Conservation (phyloP, 2,329 filamentous ascomycete species). For the Aureobasidium namibiae region DNA sequence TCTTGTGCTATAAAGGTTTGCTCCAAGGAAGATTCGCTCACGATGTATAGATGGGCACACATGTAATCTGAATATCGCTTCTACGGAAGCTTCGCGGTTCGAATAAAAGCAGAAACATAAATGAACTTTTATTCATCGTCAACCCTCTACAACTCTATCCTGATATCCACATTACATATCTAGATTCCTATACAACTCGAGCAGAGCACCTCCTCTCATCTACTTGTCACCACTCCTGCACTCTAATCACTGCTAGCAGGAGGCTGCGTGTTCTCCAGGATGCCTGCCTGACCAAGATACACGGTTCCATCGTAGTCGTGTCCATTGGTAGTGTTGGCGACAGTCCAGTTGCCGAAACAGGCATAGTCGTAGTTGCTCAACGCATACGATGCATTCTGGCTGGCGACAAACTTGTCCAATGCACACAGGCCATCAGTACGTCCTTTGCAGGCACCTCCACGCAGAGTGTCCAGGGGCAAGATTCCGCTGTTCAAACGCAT, state of each 20-base stretch:
- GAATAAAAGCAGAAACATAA: too few relatives aligned
- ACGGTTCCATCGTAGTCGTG: slow-evolving; percentile 38
- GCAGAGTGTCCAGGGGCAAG: slow-evolving; percentile 39
- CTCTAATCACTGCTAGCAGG: background rate
- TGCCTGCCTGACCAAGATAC: background rate
- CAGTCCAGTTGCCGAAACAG: slow-evolving; percentile 42
- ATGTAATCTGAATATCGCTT: too few relatives aligned
- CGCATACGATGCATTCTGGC: slow-evolving; percentile 31
- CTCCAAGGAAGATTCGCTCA: too few relatives aligned
- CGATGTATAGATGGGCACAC: too few relatives aligned
- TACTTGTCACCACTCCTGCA: too few relatives aligned
- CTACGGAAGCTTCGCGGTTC: too few relatives aligned
- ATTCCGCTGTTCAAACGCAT: slow-evolving; percentile 45
- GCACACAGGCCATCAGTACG: slow-evolving; percentile 40
- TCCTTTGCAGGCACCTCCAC: slow-evolving; percentile 37
- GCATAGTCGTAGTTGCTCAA: slow-evolving; percentile 40
- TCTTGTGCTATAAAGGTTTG: too few relatives aligned
- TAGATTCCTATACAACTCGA: too few relatives aligned
- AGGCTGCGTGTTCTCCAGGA: background rate
- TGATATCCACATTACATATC: too few relatives aligned
- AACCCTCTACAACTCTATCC: too few relatives aligned
- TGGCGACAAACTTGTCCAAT: slow-evolving; percentile 34
- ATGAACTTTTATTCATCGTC: too few relatives aligned
- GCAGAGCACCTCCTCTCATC: too few relatives aligned
- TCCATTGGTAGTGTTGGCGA: slow-evolving; percentile 30